A percentile compares a stretch with the other conserved stretches of the same genome.
phyloP scores from a whole-genome alignment of 2,329 filamentous ascomycete genomes.

The Pestalotiopsis fici region DNA sequence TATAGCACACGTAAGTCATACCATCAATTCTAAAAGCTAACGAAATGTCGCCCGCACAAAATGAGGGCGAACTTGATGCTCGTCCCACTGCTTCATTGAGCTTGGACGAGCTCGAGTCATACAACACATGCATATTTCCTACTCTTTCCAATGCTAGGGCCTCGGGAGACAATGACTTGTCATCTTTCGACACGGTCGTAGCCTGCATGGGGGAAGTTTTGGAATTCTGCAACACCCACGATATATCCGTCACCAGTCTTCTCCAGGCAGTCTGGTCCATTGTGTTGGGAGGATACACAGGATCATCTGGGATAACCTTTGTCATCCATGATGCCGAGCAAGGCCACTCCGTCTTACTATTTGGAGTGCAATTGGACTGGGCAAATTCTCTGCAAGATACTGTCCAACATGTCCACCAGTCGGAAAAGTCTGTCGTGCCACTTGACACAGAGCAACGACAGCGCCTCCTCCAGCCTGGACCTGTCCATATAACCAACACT shows the following conservation, averaged over 20 bases:
- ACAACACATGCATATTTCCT: slow-evolving; percentile 3
- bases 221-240: not conserved
- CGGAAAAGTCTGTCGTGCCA: not conserved
- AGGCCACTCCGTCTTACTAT: not conserved
- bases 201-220: not conserved
- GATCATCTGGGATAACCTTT: not conserved
- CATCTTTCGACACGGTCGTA: not conserved
- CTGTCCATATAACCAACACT: not conserved
- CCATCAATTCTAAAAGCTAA: not conserved
- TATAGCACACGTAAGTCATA: not conserved
- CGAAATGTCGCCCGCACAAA: not conserved
- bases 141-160: not conserved
- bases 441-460: not conserved
- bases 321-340: too few species aligned
- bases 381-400: not conserved
- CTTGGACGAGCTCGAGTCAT: not conserved
- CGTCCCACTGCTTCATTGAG: not conserved
- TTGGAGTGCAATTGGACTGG: not conserved
- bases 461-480: not conserved
- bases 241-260: not conserved
- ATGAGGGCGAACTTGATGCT: not conserved
- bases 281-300: not conserved
- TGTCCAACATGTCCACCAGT: not conserved
- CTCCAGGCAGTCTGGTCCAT: not conserved
- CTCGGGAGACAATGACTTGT: not conserved